These are phyloP conservation scores for Dentipellis sp. DNA, from an alignment of 768 basidiomycete genomes.

Conservation along the genomic window DNA sequence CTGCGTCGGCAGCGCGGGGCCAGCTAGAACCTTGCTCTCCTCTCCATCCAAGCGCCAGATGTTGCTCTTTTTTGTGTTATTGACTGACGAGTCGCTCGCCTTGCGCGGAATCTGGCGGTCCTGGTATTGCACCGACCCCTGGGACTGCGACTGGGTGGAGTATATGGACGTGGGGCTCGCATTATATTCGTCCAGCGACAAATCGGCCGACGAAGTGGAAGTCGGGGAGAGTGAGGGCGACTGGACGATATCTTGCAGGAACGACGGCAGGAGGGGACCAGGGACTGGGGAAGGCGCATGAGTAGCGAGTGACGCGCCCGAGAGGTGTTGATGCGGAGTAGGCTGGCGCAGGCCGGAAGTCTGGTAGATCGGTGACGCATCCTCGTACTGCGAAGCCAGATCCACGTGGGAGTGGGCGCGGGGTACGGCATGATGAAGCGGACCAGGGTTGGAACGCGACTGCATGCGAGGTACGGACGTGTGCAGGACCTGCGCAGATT, in stretches of 20 bases:
- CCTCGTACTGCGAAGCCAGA: conserved; percentile 39
- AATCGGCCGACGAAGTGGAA: conserved; percentile 54
- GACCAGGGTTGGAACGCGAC: neutral
- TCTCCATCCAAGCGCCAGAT: neutral
- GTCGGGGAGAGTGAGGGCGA: conserved; percentile 47
- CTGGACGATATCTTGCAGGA: conserved; percentile 66
- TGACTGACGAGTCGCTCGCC: neutral
- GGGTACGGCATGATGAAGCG: neutral
- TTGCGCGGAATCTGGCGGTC: neutral
- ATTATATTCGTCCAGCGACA: conserved; percentile 40
- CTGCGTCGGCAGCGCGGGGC: neutral
- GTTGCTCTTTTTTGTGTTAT: neutral
- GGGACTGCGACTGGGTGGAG: neutral
- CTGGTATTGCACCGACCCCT: neutral
- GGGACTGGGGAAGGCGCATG: conserved; percentile 17
- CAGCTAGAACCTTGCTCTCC: neutral
- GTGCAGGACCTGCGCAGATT: neutral
- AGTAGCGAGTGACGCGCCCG: conserved; percentile 17
- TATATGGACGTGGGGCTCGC: neutral
- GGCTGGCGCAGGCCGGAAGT: conserved; percentile 38
- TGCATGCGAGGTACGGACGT: neutral
- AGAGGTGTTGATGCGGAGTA: conserved; percentile 29
- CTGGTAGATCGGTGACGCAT: conserved; percentile 56
- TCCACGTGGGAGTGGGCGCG: conserved; percentile 16
- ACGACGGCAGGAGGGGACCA: conserved; percentile 58